These are phyloP conservation scores for Thalassiosira livingstoniorum DNA, from an alignment of 352 stramenopile species.

Conservation along the genomic window DNA sequence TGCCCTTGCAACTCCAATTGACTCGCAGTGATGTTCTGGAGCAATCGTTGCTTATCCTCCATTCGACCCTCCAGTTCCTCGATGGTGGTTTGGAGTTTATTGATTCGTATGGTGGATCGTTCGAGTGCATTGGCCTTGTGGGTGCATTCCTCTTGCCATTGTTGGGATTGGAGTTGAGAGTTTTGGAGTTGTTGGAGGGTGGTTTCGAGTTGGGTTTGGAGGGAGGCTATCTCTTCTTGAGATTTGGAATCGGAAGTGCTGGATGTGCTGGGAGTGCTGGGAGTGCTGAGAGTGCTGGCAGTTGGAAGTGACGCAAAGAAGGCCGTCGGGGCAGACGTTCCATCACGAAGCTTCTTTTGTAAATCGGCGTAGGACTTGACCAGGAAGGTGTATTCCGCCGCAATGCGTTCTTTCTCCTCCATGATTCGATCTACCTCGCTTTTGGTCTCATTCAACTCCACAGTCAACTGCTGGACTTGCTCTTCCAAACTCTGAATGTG, in stretches of 20 bases:
- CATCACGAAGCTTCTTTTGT: conserved; percentile 14
- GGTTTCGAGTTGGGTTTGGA: conserved; percentile 22
- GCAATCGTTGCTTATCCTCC: conserved; percentile 11
- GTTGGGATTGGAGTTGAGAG: conserved; percentile 31
- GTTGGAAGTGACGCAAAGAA: too few relatives aligned
- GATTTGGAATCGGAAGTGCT: conserved; percentile 6
- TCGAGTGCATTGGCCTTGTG: conserved; percentile 39
- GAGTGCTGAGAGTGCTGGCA: too few relatives aligned
- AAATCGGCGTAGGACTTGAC: conserved; percentile 39
- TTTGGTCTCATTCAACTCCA: conserved; percentile 1
- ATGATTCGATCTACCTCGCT: conserved; percentile 12
- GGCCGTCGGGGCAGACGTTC: not conserved
- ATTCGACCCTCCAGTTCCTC: conserved; percentile 20
- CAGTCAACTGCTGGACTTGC: not conserved
- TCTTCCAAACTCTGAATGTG: conserved; percentile 14
- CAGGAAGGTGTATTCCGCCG: conserved; percentile 52
- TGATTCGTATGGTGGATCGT: conserved; percentile 11
- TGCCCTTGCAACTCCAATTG: not conserved
- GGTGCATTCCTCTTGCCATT: conserved; percentile 36
- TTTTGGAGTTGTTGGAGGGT: conserved; percentile 14
- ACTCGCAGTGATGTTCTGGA: not conserved
- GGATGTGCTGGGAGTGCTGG: too few relatives aligned
- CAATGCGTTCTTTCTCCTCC: conserved; percentile 48
- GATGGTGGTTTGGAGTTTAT: conserved; percentile 32
- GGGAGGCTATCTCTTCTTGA: not conserved